Conservation (phyloP, 2,329 filamentous ascomycete genomes). For the Alternaria triticina region DNA sequence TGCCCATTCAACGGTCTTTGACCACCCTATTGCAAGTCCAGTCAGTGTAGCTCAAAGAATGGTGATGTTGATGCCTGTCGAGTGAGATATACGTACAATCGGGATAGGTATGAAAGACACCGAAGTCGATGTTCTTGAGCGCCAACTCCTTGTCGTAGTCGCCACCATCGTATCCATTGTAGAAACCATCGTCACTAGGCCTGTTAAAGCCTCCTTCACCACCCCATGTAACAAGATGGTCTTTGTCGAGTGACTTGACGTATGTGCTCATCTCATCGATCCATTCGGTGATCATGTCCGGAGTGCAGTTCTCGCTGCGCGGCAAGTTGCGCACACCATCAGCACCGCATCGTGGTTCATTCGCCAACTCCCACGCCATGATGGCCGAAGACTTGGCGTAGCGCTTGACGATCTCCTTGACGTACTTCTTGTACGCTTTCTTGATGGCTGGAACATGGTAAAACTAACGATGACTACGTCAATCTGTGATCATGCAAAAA, state of each 20-base stretch:
- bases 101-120: conserved; percentile 63
- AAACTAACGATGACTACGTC: conserved; percentile 9
- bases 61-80: not conserved
- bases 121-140: conserved; percentile 60
- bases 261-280: conserved; percentile 62
- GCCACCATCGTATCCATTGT: conserved; percentile 56
- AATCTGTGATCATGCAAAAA: not conserved
- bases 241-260: conserved; percentile 59
- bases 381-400: conserved; percentile 58
- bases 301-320: conserved; percentile 37
- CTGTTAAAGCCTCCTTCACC: conserved; percentile 53
- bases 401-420: conserved; percentile 57
- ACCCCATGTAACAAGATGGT: conserved; percentile 63
- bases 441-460: conserved; percentile 59
- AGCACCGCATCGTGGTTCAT: conserved; percentile 50
- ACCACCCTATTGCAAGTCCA: not conserved
- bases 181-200: conserved; percentile 41
- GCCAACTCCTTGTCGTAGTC: conserved; percentile 61
- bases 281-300: conserved; percentile 57
- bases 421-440: conserved; percentile 57
- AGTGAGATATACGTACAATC: conserved; percentile 46
- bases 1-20: conserved; percentile 58
- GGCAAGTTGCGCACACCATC: conserved; percentile 38
- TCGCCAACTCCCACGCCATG: conserved; percentile 63
- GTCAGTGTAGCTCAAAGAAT: not conserved